These are phyloP conservation scores for Neurospora tetraspora DNA, from an alignment of 495 filamentous ascomycete species.

Conservation along the genomic window DNA sequence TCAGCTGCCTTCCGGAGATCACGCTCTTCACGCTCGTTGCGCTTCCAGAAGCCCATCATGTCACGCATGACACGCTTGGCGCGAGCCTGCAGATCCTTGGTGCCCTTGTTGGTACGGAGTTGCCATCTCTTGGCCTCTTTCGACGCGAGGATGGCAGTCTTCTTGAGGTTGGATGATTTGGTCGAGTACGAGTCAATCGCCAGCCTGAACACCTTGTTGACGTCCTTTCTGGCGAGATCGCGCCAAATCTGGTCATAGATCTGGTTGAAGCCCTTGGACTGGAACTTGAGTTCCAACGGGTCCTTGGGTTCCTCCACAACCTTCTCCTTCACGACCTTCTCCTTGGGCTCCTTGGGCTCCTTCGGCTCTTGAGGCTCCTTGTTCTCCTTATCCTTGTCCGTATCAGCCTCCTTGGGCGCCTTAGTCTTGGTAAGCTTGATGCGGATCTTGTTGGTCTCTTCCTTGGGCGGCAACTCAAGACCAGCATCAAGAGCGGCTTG, in stretches of 20 bases:
- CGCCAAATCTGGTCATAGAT: slow-evolving; percentile 98
- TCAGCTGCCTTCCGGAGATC: slow-evolving; percentile 89
- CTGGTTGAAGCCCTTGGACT: slow-evolving; percentile 87
- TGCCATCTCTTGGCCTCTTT: slow-evolving; percentile 98
- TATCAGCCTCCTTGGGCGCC: slow-evolving; percentile 18
- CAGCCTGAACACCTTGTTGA: slow-evolving; percentile 80
- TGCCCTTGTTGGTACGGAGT: slow-evolving; percentile 92
- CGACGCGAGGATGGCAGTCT: slow-evolving; percentile 92
- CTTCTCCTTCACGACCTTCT: slow-evolving; percentile 56
- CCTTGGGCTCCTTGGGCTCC: slow-evolving; percentile 52
- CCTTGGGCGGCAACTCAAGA: slow-evolving; percentile 64
- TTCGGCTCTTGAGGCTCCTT: slow-evolving; percentile 37
- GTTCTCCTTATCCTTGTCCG: slow-evolving; percentile 34
- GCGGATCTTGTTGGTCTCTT: slow-evolving; percentile 52
- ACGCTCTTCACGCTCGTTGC: slow-evolving; percentile 94
- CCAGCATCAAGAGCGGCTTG: slow-evolving; percentile 77
- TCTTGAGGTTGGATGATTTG: slow-evolving; percentile 86
- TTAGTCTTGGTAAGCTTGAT: slow-evolving; percentile 41
- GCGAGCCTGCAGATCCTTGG: slow-evolving; percentile 92
- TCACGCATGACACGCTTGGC: slow-evolving; percentile 98
- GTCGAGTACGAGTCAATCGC: slow-evolving; percentile 72
- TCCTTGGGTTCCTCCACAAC: slow-evolving; percentile 46
- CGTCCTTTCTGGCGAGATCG: slow-evolving; percentile 86
- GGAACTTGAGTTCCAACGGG: slow-evolving; percentile 48
- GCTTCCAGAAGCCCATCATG: slow-evolving; percentile 99